These are phyloP conservation scores for Elsinoe arachidis DNA, from an alignment of 2,329 filamentous ascomycete species.

Conservation along the genomic window DNA sequence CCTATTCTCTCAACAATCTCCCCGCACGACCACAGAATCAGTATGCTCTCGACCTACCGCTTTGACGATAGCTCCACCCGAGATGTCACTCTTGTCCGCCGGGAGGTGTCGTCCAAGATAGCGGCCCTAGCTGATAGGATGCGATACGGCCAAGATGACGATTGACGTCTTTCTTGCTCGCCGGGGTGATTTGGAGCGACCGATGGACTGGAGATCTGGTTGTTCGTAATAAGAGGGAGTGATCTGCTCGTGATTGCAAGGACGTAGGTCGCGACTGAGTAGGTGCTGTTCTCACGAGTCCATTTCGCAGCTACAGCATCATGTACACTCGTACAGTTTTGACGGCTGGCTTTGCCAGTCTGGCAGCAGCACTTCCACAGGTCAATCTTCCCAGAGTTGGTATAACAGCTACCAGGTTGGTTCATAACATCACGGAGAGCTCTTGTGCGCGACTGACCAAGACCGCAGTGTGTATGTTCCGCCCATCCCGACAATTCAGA, in stretches of 20 bases:
- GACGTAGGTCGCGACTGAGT: neutral
- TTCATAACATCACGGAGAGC: neutral
- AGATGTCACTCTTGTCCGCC: neutral
- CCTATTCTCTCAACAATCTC: slow-evolving; percentile 5
- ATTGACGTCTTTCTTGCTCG: slow-evolving; percentile 9
- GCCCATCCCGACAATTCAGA: slow-evolving; percentile 1
- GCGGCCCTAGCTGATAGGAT: neutral
- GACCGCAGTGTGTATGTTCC: neutral
- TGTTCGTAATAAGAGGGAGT: neutral
- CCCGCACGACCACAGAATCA: slow-evolving; percentile 4
- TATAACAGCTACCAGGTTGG: slow-evolving; percentile 1
- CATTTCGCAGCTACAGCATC: neutral
- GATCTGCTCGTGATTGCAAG: neutral
- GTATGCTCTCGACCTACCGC: slow-evolving; percentile 1
- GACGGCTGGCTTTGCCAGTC: neutral
- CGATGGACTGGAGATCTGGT: neutral
- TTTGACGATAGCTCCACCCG: slow-evolving; percentile 5
- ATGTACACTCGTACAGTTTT: neutral
- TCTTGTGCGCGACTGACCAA: neutral
- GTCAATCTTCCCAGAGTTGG: slow-evolving; percentile 3
- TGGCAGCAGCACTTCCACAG: neutral
- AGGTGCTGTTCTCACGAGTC: neutral
- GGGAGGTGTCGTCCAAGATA: neutral
- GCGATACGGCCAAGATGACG: slow-evolving; percentile 6
- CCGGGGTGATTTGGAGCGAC: neutral